Conservation (phyloP, 75 land plant genomes). For the Sequoia sempervirens region DNA sequence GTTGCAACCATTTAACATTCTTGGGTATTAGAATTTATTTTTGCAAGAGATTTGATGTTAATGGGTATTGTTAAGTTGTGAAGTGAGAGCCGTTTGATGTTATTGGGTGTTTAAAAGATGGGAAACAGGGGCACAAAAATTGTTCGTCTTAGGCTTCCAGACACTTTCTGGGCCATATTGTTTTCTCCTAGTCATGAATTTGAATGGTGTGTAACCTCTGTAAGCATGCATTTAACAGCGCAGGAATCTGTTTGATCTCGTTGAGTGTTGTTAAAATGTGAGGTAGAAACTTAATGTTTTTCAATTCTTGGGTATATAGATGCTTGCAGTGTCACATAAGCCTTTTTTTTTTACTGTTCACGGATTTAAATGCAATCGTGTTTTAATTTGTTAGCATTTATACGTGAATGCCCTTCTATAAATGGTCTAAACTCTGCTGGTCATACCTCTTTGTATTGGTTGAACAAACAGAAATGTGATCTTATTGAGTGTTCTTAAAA, state of each 20-base stretch:
- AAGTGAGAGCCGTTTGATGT: neutral
- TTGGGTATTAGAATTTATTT: neutral
- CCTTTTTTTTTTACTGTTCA: neutral
- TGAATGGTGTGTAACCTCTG: neutral
- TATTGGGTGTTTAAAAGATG: neutral
- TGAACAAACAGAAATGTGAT: neutral
- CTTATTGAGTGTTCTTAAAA: neutral
- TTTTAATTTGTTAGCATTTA: neutral
- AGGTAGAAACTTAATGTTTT: neutral
- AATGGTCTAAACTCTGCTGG: neutral
- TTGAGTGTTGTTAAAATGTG: neutral
- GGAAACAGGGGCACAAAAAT: neutral
- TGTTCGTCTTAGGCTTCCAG: neutral
- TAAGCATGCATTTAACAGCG: neutral
- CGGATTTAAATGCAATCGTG: neutral
- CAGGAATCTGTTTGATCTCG: neutral
- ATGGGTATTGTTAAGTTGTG: neutral
- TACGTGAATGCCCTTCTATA: neutral
- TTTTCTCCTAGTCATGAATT: neutral
- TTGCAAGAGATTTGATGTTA: neutral
- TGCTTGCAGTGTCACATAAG: neutral
- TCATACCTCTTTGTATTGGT: neutral
- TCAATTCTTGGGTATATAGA: neutral
- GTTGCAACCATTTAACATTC: neutral
- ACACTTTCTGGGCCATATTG: too few relatives aligned